These are phyloP conservation scores for Beauveria sp. DNA, from an alignment of 2,329 filamentous ascomycete genomes.

Conservation along the genomic window DNA sequence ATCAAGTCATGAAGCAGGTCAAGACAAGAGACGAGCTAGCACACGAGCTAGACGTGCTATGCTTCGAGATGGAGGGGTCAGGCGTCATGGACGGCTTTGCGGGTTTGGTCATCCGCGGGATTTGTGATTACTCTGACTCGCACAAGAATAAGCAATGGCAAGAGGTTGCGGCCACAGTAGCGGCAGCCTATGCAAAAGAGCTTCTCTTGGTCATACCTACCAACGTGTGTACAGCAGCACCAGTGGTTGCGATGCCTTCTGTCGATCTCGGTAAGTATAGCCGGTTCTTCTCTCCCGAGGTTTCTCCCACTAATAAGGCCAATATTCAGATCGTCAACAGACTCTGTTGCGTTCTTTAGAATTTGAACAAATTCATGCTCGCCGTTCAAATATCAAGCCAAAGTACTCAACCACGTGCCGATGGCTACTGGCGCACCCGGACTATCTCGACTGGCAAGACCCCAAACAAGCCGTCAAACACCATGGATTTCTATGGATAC, in stretches of 20 bases:
- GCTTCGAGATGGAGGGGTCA: constrained; percentile 23
- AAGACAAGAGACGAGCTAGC: constrained; percentile 8
- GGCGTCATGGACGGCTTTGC: constrained; percentile 19
- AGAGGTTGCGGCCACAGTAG: constrained; percentile 16
- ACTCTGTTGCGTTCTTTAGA: not conserved
- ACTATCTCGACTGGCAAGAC: constrained; percentile 8
- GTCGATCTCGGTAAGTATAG: not conserved
- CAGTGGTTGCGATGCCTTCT: not conserved
- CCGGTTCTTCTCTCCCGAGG: too few species aligned
- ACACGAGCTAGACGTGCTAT: constrained; percentile 11
- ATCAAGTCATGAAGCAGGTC: constrained; percentile 15
- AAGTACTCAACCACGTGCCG: not conserved
- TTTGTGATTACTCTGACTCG: constrained; percentile 25
- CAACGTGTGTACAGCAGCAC: too few species aligned
- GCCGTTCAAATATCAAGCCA: not conserved
- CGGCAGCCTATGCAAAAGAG: constrained; percentile 18
- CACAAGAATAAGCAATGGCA: constrained; percentile 22
- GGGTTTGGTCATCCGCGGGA: constrained; percentile 28
- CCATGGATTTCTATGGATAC: constrained; percentile 26
- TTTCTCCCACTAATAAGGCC: not conserved
- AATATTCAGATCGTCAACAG: not conserved
- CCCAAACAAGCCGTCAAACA: not conserved
- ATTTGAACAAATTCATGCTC: not conserved
- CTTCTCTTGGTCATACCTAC: not conserved
- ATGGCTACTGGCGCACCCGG: not conserved